These are phyloP conservation scores for Alopecurus myosuroides DNA, from an alignment of 176 grass and related monocot genomes.

Conservation along the genomic window DNA sequence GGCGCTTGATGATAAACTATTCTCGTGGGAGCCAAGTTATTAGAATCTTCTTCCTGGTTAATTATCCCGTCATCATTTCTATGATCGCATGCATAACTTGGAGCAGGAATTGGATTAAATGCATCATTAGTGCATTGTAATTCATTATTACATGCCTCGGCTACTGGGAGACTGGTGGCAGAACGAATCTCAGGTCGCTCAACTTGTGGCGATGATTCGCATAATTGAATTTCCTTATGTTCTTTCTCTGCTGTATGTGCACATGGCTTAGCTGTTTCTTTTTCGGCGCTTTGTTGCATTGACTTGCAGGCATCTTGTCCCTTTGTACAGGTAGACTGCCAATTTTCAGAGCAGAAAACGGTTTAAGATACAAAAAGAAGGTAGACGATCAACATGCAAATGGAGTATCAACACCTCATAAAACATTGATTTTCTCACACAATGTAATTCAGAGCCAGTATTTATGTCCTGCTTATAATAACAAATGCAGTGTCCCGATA, in stretches of 20 bases:
- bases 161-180: background rate
- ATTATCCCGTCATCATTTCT: background rate
- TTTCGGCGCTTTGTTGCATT: slow-evolving; percentile 7
- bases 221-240: background rate
- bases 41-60: slow-evolving; percentile 17
- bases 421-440: background rate
- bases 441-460: background rate
- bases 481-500: background rate
- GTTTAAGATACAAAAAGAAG: slow-evolving; percentile 1
- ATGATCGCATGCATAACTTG: slow-evolving; percentile 1
- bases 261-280: slow-evolving; percentile 25
- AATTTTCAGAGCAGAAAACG: slow-evolving; percentile 22
- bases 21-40: background rate
- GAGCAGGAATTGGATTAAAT: slow-evolving; percentile 15
- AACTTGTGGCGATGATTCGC: background rate
- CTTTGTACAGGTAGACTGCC: slow-evolving; percentile 10
- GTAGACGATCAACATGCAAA: background rate
- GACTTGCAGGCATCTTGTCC: slow-evolving; percentile 7
- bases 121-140: slow-evolving; percentile 7
- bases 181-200: slow-evolving; percentile 8
- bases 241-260: background rate
- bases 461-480: background rate
- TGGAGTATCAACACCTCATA: background rate
- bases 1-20: slow-evolving; percentile 3
- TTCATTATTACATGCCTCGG: background rate